Conservation (phyloP, 768 basidiomycete genomes). For the Naematelia aurantialba region DNA sequence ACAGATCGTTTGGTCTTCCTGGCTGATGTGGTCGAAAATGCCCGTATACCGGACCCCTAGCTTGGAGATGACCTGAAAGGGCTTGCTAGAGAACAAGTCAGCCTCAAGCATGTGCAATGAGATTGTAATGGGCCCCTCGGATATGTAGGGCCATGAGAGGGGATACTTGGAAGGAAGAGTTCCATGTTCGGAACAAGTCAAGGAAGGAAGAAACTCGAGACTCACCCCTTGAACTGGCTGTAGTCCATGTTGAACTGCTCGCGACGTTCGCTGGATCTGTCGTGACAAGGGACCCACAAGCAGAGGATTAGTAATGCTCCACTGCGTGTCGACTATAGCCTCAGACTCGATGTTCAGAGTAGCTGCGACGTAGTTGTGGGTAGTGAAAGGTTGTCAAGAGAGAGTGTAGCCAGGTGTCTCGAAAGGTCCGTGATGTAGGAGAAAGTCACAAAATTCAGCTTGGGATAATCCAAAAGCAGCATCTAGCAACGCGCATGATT, state of each 20-base stretch:
- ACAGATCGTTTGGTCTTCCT: conserved; percentile 44
- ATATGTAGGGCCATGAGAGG: background rate
- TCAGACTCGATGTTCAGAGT: background rate
- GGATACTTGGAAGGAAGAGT: background rate
- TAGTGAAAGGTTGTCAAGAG: too few relatives aligned
- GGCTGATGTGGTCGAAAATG: conserved; percentile 45
- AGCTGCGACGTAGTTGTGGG: conserved; percentile 1
- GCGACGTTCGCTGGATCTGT: background rate
- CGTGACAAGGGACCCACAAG: background rate
- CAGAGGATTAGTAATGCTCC: background rate
- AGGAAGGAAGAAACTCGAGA: conserved; percentile 1
- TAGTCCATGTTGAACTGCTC: conserved; percentile 30
- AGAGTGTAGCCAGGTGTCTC: background rate
- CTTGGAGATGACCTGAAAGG: conserved; percentile 45
- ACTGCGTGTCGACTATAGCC: background rate
- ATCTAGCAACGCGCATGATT: conserved; percentile 17
- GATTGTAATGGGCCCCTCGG: too few relatives aligned
- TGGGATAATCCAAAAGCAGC: too few relatives aligned
- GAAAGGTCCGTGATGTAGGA: conserved; percentile 2
- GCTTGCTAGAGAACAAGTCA: conserved; percentile 22
- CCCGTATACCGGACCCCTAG: conserved; percentile 46
- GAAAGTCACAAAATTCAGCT: conserved; percentile 3
- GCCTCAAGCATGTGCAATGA: background rate
- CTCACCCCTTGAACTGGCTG: conserved; percentile 44
- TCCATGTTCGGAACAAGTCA: too few relatives aligned